Conservation (phyloP, 2,329 filamentous ascomycete species). For the Coniochaeta sp. region DNA sequence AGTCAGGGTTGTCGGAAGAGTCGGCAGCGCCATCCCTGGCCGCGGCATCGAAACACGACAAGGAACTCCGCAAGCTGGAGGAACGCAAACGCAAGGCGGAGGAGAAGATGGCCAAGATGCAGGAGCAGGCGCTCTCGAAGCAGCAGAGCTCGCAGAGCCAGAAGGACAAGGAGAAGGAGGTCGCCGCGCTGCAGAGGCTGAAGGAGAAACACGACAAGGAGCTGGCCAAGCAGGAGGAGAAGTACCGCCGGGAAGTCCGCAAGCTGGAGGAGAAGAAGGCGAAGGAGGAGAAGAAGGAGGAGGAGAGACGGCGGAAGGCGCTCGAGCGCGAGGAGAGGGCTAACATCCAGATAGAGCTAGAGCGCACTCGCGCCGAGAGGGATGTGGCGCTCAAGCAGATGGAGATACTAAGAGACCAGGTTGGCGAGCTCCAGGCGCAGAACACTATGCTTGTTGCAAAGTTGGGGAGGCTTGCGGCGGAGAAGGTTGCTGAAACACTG, state of each 20-base stretch:
- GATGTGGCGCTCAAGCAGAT: slow-evolving; percentile 45
- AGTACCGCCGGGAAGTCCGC: slow-evolving; percentile 54
- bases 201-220: slow-evolving; percentile 57
- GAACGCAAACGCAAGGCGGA: slow-evolving; percentile 54
- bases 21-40: slow-evolving; percentile 15
- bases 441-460: slow-evolving; percentile 51
- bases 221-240: slow-evolving; percentile 58
- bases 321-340: slow-evolving; percentile 45
- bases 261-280: slow-evolving; percentile 58
- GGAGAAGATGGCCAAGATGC: slow-evolving; percentile 50
- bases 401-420: slow-evolving; percentile 44
- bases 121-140: slow-evolving; percentile 37
- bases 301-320: slow-evolving; percentile 40
- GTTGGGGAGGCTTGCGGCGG: slow-evolving; percentile 30
- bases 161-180: slow-evolving; percentile 35
- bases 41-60: slow-evolving; percentile 39
- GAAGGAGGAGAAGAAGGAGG: slow-evolving; percentile 54
- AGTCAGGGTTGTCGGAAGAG: slow-evolving; percentile 30
- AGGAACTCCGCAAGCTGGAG: slow-evolving; percentile 57
- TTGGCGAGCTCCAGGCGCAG: slow-evolving; percentile 51
- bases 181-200: slow-evolving; percentile 44
- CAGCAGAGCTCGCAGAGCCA: not conserved
- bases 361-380: slow-evolving; percentile 40
- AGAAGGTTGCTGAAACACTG: not conserved
- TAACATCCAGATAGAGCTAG: slow-evolving; percentile 43